These are phyloP conservation scores for Collybiopsis luxurians DNA, from an alignment of 768 basidiomycete genomes.

Conservation along the genomic window DNA sequence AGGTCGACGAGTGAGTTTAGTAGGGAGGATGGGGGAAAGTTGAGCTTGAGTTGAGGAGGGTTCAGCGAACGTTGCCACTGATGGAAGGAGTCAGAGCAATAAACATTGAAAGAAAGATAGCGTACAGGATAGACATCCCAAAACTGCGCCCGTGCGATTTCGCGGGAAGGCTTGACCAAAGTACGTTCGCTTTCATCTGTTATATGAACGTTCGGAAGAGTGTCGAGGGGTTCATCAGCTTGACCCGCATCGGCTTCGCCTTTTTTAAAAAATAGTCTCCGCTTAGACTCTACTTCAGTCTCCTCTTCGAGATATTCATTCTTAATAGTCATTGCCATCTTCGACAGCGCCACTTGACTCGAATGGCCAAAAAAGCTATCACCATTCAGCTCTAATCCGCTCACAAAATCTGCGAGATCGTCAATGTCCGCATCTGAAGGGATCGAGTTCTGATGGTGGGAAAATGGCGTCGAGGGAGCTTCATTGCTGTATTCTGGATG, in stretches of 20 bases:
- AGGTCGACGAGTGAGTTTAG: slow-evolving; percentile 51
- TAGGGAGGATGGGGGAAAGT: slow-evolving; percentile 55
- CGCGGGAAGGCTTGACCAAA: not conserved
- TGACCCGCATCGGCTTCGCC: not conserved
- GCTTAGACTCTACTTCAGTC: not conserved
- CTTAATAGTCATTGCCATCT: slow-evolving; percentile 38
- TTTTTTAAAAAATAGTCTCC: not conserved
- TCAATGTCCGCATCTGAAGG: not conserved
- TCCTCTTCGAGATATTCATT: slow-evolving; percentile 28
- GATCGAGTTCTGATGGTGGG: not conserved
- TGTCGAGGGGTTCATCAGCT: no score
- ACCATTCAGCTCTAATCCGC: not conserved
- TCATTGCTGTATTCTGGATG: not conserved
- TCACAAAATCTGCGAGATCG: not conserved
- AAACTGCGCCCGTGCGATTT: slow-evolving; percentile 10
- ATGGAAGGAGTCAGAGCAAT: not conserved
- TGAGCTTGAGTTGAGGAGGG: not conserved
- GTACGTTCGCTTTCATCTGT: not conserved
- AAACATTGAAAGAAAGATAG: slow-evolving; percentile 15
- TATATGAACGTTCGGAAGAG: no score
- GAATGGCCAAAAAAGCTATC: slow-evolving; percentile 43
- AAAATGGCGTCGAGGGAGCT: not conserved
- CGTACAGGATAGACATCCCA: slow-evolving; percentile 23
- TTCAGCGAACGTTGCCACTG: slow-evolving; percentile 8
- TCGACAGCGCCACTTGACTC: slow-evolving; percentile 51